Conservation (phyloP, 1,284 basidiomycete genomes). For the Papiliotrema fonsecae region DNA sequence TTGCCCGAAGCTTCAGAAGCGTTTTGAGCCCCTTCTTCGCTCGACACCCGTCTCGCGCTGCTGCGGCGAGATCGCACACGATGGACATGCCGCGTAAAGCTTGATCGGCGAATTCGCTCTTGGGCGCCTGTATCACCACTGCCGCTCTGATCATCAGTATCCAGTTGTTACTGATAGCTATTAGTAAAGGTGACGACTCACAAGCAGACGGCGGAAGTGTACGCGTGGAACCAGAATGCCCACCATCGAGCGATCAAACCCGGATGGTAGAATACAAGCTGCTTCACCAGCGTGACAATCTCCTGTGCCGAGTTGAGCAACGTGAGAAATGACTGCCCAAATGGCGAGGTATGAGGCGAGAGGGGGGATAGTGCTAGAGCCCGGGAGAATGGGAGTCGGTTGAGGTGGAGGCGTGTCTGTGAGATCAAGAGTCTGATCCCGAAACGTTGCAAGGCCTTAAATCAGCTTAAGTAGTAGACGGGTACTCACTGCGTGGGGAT, state of each 20-base stretch:
- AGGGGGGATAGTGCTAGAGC: conserved; percentile 35
- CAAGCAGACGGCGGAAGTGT: conserved; percentile 4
- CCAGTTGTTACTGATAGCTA: not conserved
- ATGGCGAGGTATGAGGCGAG: conserved; percentile 28
- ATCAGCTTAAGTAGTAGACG: not conserved
- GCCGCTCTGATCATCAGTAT: too few species aligned
- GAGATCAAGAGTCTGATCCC: conserved; percentile 41
- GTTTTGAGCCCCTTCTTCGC: conserved; percentile 43
- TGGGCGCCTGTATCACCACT: conserved; percentile 42
- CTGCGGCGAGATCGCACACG: conserved; percentile 42
- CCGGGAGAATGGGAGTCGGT: conserved; percentile 39
- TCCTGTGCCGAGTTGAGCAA: conserved; percentile 43
- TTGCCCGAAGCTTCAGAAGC: conserved; percentile 34
- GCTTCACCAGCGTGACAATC: conserved; percentile 44
- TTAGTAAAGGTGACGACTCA: conserved; percentile 19
- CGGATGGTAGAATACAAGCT: conserved; percentile 44
- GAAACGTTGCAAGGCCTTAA: conserved; percentile 40
- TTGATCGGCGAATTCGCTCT: conserved; percentile 39
- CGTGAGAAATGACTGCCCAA: conserved; percentile 35
- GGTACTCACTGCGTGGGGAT: conserved; percentile 32
- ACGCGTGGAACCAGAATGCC: conserved; percentile 8
- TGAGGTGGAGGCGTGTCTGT: conserved; percentile 41
- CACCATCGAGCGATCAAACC: conserved; percentile 41
- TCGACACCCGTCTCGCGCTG: conserved; percentile 39
- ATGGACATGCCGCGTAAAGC: conserved; percentile 39